Evolutionary conservation across 768 basidiomycete species (phyloP), one percentile per base, ranked within the genome.

Genomic region (Boletus rubescentipes): DNA sequence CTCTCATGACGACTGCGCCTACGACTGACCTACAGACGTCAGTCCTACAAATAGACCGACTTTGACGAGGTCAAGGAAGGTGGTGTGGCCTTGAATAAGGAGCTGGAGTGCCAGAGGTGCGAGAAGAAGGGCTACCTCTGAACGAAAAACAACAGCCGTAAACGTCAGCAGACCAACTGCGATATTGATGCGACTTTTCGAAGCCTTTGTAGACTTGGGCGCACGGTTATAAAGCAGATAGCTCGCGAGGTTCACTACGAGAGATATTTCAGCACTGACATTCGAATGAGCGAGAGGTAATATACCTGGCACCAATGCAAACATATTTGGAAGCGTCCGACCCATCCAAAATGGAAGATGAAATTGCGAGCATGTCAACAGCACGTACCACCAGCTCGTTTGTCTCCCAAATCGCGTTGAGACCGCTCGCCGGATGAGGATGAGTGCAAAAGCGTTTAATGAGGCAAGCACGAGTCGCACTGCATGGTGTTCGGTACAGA

Each of bases 311-410:
- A 89, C 74, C 16, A 94, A 72, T 4, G 93, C 93, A 57, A 94
- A 85, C 86, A 93, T 96, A 68, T 98, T 99, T 2, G 97, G 96
- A 8, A 98, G 71, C 0, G 96, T 97, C 49, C 97, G 74, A 3
- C 93, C 86, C 78, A 93, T 91, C 87, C 93, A 98, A 68, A 92
- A 99, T 8, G 86, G 86, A 6, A 95, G 66, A 66, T 98, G 97
- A 65, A 97, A 98, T 65, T 96, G 93, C 0, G 87, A 83, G 59
- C 83, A 78, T 4, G 84, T 84, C n/a, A 97, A 66, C 0, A 94
- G 57, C 1, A 80, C 69, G 67, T 87, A 96, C 61, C 82, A 77
- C 15, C 78, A 62, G 14, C 83, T 75, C 0, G 85, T 78, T 4
- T 69, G 65, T 2, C 74, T 69, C 15, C 90, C 92, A 59, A 87